Percentiles rank a stretch among this genome's conserved stretches.
Conservation (phyloP, 768 basidiomycete genomes). For the Gymnopilus junonius region DNA sequence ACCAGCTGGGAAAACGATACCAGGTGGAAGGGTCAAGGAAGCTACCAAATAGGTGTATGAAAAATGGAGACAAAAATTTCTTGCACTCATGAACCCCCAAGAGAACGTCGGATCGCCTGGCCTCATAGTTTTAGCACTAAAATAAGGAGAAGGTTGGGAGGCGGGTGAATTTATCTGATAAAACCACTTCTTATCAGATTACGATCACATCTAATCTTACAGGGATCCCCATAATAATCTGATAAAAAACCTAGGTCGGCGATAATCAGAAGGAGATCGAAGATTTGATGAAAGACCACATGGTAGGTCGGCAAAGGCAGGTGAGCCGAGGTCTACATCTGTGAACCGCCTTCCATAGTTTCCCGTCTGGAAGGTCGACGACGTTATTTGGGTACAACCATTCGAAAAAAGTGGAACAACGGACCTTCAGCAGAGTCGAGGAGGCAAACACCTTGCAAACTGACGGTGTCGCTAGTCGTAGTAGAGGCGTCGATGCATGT, state of each 20-base stretch:
- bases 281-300: neutral
- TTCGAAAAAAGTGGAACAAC: neutral
- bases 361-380: neutral
- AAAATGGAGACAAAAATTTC: neutral
- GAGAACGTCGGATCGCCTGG: slow-evolving; percentile 3
- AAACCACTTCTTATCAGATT: slow-evolving; percentile 21
- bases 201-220: slow-evolving; percentile 20
- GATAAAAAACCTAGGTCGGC: slow-evolving; percentile 5
- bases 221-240: slow-evolving; percentile 7
- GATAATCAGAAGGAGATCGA: neutral
- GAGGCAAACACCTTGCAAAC: neutral
- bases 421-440: neutral
- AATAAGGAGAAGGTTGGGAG: slow-evolving; percentile 12
- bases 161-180: slow-evolving; percentile 21
- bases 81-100: neutral
- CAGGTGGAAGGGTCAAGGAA: neutral
- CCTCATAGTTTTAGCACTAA: slow-evolving; percentile 1
- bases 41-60: neutral
- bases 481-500: neutral
- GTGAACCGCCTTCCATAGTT: neutral
- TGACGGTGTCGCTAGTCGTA: neutral
- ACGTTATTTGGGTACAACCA: neutral
- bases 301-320: neutral
- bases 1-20: neutral
- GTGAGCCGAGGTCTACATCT: neutral